Evolutionary conservation across 2,329 filamentous ascomycete genomes (phyloP).

Genomic region (Eurotiales sp.): DNA sequence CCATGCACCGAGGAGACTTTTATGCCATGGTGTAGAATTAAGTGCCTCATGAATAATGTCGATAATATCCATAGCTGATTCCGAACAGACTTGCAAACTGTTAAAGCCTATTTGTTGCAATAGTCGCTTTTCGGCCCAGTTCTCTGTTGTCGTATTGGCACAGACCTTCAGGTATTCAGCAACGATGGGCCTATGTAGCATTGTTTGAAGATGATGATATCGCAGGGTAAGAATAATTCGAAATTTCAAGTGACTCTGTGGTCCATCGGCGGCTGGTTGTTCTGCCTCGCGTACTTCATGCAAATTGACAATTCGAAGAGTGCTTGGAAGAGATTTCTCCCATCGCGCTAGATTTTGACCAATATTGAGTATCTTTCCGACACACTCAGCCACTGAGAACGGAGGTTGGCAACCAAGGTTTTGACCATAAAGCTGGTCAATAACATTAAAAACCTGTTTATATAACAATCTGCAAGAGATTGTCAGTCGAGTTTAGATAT

Average conservation of each 20-base stretch:
- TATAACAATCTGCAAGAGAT: conserved; percentile 19
- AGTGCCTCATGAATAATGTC: conserved; percentile 28
- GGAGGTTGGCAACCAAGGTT: neutral
- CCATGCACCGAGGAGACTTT: conserved; percentile 36
- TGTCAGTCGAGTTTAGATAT: neutral
- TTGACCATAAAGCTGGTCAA: conserved; percentile 36
- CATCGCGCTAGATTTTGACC: conserved; percentile 39
- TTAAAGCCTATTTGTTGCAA: conserved; percentile 7
- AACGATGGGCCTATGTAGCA: conserved; percentile 41
- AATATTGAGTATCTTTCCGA: neutral
- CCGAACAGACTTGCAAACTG: conserved; percentile 24
- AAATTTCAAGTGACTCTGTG: conserved; percentile 20
- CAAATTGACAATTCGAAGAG: neutral
- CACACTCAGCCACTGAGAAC: neutral
- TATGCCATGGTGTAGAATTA: conserved; percentile 15
- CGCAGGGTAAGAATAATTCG: conserved; percentile 43
- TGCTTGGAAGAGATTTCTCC: neutral
- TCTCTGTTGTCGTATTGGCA: neutral
- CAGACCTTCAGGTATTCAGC: neutral
- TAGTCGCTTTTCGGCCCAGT: conserved; percentile 1
- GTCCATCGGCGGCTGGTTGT: neutral
- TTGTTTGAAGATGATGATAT: conserved; percentile 39
- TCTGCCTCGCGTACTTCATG: neutral
- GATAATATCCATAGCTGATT: conserved; percentile 34
- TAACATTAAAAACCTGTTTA: conserved; percentile 28